Conservation (phyloP, 2,329 filamentous ascomycete species). For the Trichoderma gracile region DNA sequence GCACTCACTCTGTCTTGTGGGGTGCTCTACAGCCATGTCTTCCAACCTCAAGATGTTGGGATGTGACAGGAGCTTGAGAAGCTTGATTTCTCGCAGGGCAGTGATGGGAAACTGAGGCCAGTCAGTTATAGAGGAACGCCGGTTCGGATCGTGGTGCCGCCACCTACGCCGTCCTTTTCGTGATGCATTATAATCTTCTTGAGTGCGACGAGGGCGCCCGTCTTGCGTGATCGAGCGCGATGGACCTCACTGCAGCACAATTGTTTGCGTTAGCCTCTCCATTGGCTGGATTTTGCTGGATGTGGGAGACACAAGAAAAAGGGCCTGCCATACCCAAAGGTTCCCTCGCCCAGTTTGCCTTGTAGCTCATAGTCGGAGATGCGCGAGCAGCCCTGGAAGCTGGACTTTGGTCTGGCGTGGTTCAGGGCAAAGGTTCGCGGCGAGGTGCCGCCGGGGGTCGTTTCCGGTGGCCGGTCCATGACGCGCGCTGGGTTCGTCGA, state of each 20-base stretch:
- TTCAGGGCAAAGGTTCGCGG: constrained; percentile 59
- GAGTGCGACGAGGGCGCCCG: constrained; percentile 75
- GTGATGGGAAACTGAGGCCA: constrained; percentile 85
- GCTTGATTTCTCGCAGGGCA: constrained; percentile 93
- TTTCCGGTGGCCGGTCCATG: constrained; percentile 39
- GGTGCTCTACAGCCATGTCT: constrained; percentile 93
- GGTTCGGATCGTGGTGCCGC: constrained; percentile 6
- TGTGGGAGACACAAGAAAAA: neutral
- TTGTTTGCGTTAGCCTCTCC: constrained; percentile 25
- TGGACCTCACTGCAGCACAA: constrained; percentile 71
- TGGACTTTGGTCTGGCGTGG: constrained; percentile 56
- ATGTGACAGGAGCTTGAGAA: constrained; percentile 93
- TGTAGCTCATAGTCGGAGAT: constrained; percentile 78
- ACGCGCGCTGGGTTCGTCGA: constrained; percentile 9
- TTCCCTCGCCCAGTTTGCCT: constrained; percentile 88
- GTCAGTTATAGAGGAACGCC: constrained; percentile 27
- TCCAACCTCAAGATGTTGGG: constrained; percentile 82
- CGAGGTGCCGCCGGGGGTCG: constrained; percentile 46
- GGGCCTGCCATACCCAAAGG: constrained; percentile 70
- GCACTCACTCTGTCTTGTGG: constrained; percentile 58
- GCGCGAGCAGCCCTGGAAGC: constrained; percentile 81
- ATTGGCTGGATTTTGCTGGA: neutral
- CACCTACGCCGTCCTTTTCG: constrained; percentile 86
- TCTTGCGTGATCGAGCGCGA: constrained; percentile 76
- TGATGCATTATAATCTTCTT: constrained; percentile 99